Base-by-base conservation (phyloP, 495 filamentous ascomycete species). In the Xylaria acuta region DNA sequence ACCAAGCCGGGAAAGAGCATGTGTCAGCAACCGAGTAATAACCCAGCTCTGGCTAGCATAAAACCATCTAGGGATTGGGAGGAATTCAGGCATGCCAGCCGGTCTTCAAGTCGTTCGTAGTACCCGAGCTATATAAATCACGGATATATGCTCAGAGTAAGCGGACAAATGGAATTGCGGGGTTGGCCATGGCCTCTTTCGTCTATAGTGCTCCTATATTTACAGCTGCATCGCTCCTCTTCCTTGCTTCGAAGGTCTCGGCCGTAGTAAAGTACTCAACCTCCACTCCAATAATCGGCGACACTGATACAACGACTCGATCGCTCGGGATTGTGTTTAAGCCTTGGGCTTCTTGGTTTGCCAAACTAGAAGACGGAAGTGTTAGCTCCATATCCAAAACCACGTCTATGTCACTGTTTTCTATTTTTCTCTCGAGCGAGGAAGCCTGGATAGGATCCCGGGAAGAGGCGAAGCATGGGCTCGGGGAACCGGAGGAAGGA, bases 321-420 rank as follows among this genome's bases (percentile, higher is more conserved):
- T 63, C 36, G 66, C 25, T 51, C 1, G 25, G 54, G 51, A 75
- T 8, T 80, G 79, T 64, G 56, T 70, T 75, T 84, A 84, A 60
- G 76, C 74, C 74, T 82, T 82, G 73, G 84, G 84, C 88, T 94
- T 94, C 82, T 94, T 90, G 78, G 88, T 94, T 88, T 97, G 93
- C 93, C 93, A 97, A 79, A 92, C 93, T 97, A 22, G 32, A 22
- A 43, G 34, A 67, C 3, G 16, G 9, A 30, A 38, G 7, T 27
- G 66, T 71, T 56, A 64, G 60, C 7, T 64, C 27, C 22, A 41
- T 18, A 9, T 36, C 30, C 11, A 53, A 2, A 25, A 64, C 25
- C 22, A 16, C 36, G 56, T 20, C 40, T 18, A 56, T 36, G 49
- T 32, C 12, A 34, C 30, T 36, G n/a, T 25, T 36, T 36, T 59